phyloP scores from a whole-genome alignment of 495 filamentous ascomycete genomes.

The Hypomontagnella monticulosa region DNA sequence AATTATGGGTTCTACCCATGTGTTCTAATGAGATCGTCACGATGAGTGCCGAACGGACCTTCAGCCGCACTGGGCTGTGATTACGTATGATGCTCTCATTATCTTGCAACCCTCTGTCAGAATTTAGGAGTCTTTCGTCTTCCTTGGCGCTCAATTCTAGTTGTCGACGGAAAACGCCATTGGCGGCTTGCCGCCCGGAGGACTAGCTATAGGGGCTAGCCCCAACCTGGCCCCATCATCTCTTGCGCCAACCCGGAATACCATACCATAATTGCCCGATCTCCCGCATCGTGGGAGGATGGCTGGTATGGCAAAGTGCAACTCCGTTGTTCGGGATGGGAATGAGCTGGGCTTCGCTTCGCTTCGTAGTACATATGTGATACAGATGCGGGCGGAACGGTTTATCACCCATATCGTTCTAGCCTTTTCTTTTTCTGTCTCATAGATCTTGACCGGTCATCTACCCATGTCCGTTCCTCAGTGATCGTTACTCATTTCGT shows the following conservation, averaged over 20 bases:
- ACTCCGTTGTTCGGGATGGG: too few species aligned
- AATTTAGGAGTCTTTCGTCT: slow-evolving; percentile 9
- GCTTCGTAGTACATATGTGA: too few species aligned
- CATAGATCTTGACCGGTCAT: neutral
- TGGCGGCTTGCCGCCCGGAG: neutral
- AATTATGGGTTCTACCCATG: too few species aligned
- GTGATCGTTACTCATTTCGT: too few species aligned
- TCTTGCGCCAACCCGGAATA: too few species aligned
- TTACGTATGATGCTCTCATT: neutral
- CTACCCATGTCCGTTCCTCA: too few species aligned
- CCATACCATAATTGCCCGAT: too few species aligned
- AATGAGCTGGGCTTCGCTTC: too few species aligned
- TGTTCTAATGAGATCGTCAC: neutral
- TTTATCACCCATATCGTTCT: neutral
- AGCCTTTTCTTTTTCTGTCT: neutral
- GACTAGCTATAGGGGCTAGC: too few species aligned
- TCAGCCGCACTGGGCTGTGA: slow-evolving; percentile 11
- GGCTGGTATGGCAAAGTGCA: too few species aligned
- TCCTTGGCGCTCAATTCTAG: slow-evolving; percentile 5
- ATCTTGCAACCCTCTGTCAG: slow-evolving; percentile 5
- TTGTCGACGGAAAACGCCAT: neutral
- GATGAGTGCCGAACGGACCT: neutral
- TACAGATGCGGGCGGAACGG: neutral
- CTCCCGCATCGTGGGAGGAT: too few species aligned
- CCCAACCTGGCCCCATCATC: too few species aligned